phyloP scores from a whole-genome alignment of 2,329 filamentous ascomycete species.

The Clonostachys solani region DNA sequence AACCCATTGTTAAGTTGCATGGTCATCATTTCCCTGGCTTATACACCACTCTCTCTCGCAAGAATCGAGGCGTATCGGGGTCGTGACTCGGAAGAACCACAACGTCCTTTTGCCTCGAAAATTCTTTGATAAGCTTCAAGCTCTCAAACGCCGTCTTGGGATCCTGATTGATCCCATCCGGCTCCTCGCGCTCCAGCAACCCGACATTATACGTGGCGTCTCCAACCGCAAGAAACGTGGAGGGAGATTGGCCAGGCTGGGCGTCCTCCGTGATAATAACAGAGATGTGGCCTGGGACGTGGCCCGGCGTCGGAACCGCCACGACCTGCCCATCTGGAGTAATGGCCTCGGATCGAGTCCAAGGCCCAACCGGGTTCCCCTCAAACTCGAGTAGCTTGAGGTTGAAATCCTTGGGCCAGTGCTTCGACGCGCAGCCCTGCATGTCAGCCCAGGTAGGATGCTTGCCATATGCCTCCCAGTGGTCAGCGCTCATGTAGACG shows the following conservation, averaged over 20 bases:
- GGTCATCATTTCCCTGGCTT: too few relatives aligned
- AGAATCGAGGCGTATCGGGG: slow-evolving; percentile 3
- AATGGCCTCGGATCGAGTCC: slow-evolving; percentile 16
- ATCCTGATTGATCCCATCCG: slow-evolving; percentile 22
- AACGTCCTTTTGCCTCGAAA: slow-evolving; percentile 13
- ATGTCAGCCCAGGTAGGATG: slow-evolving; percentile 15
- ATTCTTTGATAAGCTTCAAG: slow-evolving; percentile 21
- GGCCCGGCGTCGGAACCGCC: slow-evolving; percentile 23
- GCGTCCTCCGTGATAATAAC: slow-evolving; percentile 16
- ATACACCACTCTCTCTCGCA: too few relatives aligned
- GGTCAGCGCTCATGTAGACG: slow-evolving; percentile 11
- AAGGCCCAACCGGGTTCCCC: slow-evolving; percentile 17
- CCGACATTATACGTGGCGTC: slow-evolving; percentile 23
- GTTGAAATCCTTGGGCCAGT: slow-evolving; percentile 21
- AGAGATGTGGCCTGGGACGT: slow-evolving; percentile 23
- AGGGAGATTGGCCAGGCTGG: slow-evolving; percentile 4
- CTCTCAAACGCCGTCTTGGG: slow-evolving; percentile 19
- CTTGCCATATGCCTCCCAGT: slow-evolving; percentile 20
- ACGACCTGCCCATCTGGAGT: slow-evolving; percentile 19
- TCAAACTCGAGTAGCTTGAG: slow-evolving; percentile 17
- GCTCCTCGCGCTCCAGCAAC: slow-evolving; percentile 19
- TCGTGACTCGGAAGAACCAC: slow-evolving; percentile 20
- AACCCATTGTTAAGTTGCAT: too few relatives aligned
- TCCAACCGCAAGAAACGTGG: slow-evolving; percentile 18
- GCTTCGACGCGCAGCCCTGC: slow-evolving; percentile 18